Base-by-base conservation (phyloP, 2,329 filamentous ascomycete species). In the Neofusicoccum umdonicola region DNA sequence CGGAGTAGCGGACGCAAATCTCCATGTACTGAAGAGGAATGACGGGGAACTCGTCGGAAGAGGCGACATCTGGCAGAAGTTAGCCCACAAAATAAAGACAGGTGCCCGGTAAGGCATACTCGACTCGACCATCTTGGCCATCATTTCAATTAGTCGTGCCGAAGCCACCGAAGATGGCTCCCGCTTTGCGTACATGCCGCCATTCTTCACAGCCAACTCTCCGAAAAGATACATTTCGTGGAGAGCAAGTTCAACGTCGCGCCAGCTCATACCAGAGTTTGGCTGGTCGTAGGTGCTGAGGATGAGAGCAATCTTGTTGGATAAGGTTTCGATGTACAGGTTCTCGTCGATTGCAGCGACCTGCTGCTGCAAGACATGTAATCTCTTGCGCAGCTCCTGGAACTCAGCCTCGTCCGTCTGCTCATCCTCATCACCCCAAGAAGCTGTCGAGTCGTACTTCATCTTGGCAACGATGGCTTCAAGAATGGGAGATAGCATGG, bases 1-100 rank as follows among this genome's bases (percentile, higher is more conserved):
- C 87, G 74, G 90, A 91, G 78, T 99, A 99, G 58, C 95, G 89
- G 63, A 97, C 93, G 76, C 93, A 97, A 41, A 97, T 96, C 77
- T 99, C 95, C 93, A 99, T 97, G 74, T 96, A 99, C 78, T 97
- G 93, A 22, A 99, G 83, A 68, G 97, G 87, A 60, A 97, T 93
- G 15, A 93, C 92, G 1, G 95, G 94, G 74, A 98, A 95, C 15
- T 89, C 88, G 77, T 94, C 54, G 15, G 56, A 96, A 48, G 85
- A 90, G 66, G 92, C 89, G 69, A 97, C 90, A 69, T 91, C 92
- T 93, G 69, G 5, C 22, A 37, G 8, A 6, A 42, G 35, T 64
- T 47, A 65, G 54, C 35, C 4, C 22, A 11, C 22, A 13, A 11
- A 34, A 7, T 3, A 17, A 4, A 12, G 13, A 34, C n/a, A 9